Base-by-base conservation (phyloP, 768 basidiomycete genomes). In the Xanthoconium stramineum region DNA sequence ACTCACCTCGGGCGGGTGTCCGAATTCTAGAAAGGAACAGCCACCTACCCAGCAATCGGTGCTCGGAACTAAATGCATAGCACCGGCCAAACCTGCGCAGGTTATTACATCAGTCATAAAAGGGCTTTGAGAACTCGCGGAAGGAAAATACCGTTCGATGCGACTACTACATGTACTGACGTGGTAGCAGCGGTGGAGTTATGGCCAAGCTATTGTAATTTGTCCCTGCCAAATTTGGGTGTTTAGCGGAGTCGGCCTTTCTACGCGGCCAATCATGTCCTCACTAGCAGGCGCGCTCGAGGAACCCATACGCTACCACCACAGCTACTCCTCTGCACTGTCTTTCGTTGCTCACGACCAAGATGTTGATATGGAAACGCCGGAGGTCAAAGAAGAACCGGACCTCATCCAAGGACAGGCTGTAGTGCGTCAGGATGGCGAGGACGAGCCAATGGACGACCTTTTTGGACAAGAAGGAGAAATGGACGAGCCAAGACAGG, bases 401-500 rank as follows among this genome's bases (percentile, higher is more conserved):
- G 51, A 56, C 32, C n/a, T 49, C 20, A 39, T 44, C 50, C n/a
- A 29, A 2, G 62, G 20, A 39, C 58, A 73, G 36, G 76, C 51
- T 24, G 30, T 52, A 6, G 28, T 60, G 5, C 49, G 54, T 35
- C 50, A 14, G 30, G 61, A 58, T 17, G 61, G 51, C 11, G 47
- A 62, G 63, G 77, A 85, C 60, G 81, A 83, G 61, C 81, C 80
- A 57, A 88, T 90, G 84, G 81, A 83, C 58, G 89, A 91, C 69
- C 81, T 92, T 52, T 92, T 92, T 68, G 90, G 89, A 35, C 84
- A 87, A 58, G 89, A 89, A 52, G 78, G 81, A 43, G 83, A 77
- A 15, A 67, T 61, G 15, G 74, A 79, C 13, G 75, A 66, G 32
- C 48, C 55, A 36, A 63, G 64, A 55, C 65, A 78, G 37, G 71